Evolutionary conservation across 345 rosid species (phyloP).

Genomic region (Salix exigua): DNA sequence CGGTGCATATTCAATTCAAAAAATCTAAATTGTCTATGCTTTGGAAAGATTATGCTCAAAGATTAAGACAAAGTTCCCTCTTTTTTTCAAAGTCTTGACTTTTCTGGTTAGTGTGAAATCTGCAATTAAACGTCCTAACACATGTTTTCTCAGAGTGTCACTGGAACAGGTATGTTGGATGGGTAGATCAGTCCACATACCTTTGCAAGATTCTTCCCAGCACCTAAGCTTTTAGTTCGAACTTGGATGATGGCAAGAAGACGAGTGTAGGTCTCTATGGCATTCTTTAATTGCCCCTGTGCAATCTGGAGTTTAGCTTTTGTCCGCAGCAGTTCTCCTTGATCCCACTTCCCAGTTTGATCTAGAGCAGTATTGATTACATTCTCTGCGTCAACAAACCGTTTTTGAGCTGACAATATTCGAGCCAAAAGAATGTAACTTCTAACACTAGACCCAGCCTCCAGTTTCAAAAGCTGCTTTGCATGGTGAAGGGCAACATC

Average conservation of each 20-base stretch:
- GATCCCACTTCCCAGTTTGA: conserved; percentile 80
- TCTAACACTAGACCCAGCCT: conserved; percentile 53
- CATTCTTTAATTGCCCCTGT: conserved; percentile 53
- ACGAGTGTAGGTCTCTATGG: conserved; percentile 57
- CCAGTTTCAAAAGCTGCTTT: conserved; percentile 47
- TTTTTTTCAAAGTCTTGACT: not conserved
- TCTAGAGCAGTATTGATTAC: conserved; percentile 64
- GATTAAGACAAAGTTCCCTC: no score
- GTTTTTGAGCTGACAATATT: conserved; percentile 67
- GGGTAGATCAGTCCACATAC: conserved; percentile 28
- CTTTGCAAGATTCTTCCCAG: conserved; percentile 47
- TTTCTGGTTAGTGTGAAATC: not conserved
- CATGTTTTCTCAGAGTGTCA: not conserved
- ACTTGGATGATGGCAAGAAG: conserved; percentile 76
- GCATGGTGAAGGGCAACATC: conserved; percentile 56
- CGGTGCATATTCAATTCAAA: not conserved
- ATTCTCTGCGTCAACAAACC: conserved; percentile 53
- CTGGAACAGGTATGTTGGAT: not conserved
- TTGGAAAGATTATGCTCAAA: not conserved
- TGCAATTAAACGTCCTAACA: not conserved
- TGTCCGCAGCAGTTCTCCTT: conserved; percentile 68
- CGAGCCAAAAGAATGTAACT: conserved; percentile 61
- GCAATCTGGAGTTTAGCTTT: conserved; percentile 76
- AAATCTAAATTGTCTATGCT: not conserved
- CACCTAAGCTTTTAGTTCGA: conserved; percentile 46